Base-by-base conservation (phyloP, 2,329 filamentous ascomycete species). In the Dothistroma septosporum region DNA sequence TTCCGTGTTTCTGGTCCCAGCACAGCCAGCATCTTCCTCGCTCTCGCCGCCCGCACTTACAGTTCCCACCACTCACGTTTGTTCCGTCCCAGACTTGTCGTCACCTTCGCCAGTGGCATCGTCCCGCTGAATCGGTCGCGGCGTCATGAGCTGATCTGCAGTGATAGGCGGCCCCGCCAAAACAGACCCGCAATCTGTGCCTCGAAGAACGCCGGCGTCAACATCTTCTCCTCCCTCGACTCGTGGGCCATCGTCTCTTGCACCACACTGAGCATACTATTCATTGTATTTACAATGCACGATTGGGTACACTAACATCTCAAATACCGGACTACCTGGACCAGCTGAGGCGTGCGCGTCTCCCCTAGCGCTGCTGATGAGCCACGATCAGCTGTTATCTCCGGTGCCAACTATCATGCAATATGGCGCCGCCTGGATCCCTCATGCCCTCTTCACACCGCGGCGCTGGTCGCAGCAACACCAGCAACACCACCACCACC, bases 381-480 rank as follows among this genome's bases (percentile, higher is more conserved):
- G 41, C 41, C 41, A 44, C 41, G n/a, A 44, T 19, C 41, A 37
- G 35, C 35, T 52, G 48, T 5, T 2, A 22, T 24, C 12, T 50
- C 48, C 2, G 19, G 28, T 50, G 48, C 19, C 8, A 31, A 31
- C 10, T 50, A 50, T 10, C 48, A 50, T 33, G 28, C 48, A 47
- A 31, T n/a, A 60, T 60, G 58, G n/a, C 58, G 22, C 58, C 58
- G 14, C 28, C 52, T 10, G 58, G 14, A 24, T 48, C 52, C 32
- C 41, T 37, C 56, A 52, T 56, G 52, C n/a, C 48, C 9, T 35
- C 46, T 24, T 49, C 56, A 16, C 22, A 57, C 35, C 57, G 58
- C 60, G 64, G 60, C 59, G 61, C 66, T 59, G 65, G 60, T 48
- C 66, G 63, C 65, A 64, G 60, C 65, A 64, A 61, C 31, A 44